These are phyloP conservation scores for Aspergillus brunneoviolaceus DNA, from an alignment of 2,329 filamentous ascomycete species.

Conservation along the genomic window DNA sequence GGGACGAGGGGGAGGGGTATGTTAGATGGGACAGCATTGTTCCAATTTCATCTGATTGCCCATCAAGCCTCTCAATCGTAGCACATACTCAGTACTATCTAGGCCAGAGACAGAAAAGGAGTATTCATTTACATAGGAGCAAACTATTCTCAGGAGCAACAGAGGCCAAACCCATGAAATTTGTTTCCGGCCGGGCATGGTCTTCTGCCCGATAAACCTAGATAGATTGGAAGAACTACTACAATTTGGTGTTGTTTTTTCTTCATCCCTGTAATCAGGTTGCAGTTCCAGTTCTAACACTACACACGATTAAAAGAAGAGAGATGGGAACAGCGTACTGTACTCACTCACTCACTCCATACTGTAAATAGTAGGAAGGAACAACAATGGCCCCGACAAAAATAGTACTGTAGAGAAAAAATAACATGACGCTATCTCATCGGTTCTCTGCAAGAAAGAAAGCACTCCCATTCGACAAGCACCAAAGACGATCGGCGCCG, in stretches of 20 bases:
- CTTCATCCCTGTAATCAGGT: background rate
- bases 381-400: background rate
- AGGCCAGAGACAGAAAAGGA: background rate
- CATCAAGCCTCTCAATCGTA: background rate
- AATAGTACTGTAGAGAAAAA: background rate
- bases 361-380: too few species aligned
- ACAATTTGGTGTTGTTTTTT: background rate
- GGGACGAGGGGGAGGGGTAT: too few species aligned
- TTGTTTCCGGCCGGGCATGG: background rate
- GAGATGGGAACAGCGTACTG: too few species aligned
- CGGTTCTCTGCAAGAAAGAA: background rate
- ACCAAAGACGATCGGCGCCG: background rate
- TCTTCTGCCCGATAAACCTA: background rate
- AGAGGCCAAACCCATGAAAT: background rate
- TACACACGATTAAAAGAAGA: too few species aligned
- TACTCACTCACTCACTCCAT: too few species aligned
- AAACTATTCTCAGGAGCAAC: background rate
- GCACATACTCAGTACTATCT: too few species aligned
- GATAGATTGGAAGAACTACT: background rate
- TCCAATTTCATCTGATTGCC: background rate
- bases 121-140: background rate
- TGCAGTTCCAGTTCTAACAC: too few species aligned
- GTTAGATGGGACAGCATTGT: background rate
- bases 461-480: conserved; percentile 8
- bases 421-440: conserved; percentile 5